Evolutionary conservation across 768 basidiomycete genomes (phyloP).

Genomic region (Rhodosporidiobolus odoratus): DNA sequence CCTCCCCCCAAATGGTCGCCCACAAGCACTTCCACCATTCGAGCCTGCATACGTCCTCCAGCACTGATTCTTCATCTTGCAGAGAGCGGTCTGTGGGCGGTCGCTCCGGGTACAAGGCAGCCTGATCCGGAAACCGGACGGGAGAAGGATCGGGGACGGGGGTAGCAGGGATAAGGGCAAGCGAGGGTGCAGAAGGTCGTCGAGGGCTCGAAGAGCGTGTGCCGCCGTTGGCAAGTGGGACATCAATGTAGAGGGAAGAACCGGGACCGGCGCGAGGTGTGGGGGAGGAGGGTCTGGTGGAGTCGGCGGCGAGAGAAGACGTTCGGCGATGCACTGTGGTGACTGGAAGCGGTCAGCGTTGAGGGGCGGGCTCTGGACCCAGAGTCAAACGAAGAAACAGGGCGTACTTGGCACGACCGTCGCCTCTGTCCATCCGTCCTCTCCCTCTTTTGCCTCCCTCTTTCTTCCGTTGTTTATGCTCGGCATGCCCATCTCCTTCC

Average conservation of each 20-base stretch:
- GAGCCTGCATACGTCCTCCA: background rate
- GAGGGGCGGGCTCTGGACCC: background rate
- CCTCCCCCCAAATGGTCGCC: slow-evolving; percentile 67
- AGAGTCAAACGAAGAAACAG: background rate
- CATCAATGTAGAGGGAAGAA: slow-evolving; percentile 20
- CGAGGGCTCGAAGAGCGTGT: no score
- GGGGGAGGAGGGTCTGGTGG: background rate
- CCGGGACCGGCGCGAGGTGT: background rate
- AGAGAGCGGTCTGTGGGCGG: background rate
- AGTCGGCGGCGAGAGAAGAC: background rate
- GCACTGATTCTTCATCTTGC: background rate
- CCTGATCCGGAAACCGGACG: background rate
- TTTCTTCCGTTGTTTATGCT: background rate
- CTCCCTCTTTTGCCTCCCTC: background rate
- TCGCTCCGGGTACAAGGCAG: slow-evolving; percentile 7
- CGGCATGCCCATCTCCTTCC: background rate
- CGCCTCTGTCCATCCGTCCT: background rate
- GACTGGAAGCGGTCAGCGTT: no score
- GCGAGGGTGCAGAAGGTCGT: background rate
- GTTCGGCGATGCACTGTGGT: slow-evolving; percentile 3
- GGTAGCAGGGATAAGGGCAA: slow-evolving; percentile 27
- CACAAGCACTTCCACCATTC: slow-evolving; percentile 29
- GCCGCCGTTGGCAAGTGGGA: slow-evolving; percentile 15
- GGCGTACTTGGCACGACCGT: slow-evolving; percentile 4
- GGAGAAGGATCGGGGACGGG: slow-evolving; percentile 22